Evolutionary conservation across 192 early-diverging fungal species (phyloP), one percentile per base, ranked within the genome.

Genomic region (Cladochytrium replicatum): DNA sequence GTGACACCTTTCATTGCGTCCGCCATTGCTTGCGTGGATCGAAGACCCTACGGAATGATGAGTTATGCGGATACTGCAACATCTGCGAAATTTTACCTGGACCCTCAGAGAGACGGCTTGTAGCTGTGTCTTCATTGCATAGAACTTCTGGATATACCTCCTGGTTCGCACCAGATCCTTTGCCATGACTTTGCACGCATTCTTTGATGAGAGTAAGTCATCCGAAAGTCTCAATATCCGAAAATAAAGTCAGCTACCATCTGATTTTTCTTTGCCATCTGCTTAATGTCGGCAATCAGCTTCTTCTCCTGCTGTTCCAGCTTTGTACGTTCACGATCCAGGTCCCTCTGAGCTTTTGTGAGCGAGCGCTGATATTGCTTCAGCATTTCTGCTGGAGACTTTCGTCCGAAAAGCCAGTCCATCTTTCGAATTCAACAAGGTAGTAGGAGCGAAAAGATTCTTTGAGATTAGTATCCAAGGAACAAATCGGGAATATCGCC

Each of bases 251-350:
- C 5, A 29, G 52, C 2, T 71, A 88, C 89, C 80, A 89, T 89
- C 60, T 99, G 90, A 41, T 85, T 87, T 6, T 78, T 82, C 52
- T 89, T 91, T 11, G 93, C 95, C 0, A 81, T 60, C 51, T 89
- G 91, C 50, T 93, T 93, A 29, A 99, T 95, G 54, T 99, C 93
- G 1, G 55, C 62, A 52, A 95, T 84, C 4, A 97, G 77, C 57
- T 92, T 95, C 78, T 95, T 99, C 63, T 97, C 95, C 60, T 94
- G 86, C 32, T 72, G 59, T 58, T 96, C 95, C 42, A 99, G 74
- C 52, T 93, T 94, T 15, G 68, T 60, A 26, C 87, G 60, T 56
- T 97, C 91, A 8, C 90, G 75, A 66, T 93, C 92, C 37, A 99
- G 64, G 52, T 99, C 90, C 19, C 93, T 80, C 55, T 89, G 84